Evolutionary conservation across 345 rosid genomes (phyloP).

Genomic region (Pelargonium nanum): DNA sequence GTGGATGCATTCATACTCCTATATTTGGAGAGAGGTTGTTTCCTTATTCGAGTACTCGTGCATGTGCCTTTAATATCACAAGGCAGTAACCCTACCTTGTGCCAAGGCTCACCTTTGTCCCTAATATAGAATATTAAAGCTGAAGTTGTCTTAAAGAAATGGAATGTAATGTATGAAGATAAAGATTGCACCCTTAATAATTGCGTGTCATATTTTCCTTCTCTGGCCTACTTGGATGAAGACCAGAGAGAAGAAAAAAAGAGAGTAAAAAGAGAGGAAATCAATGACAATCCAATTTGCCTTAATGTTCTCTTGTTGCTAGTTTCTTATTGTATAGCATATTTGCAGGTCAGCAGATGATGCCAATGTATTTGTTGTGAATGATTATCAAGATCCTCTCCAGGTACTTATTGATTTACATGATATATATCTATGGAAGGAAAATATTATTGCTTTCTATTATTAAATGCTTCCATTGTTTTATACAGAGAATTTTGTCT

Average conservation of each 20-base stretch:
- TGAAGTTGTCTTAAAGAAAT: too few relatives aligned
- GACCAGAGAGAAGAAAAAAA: too few relatives aligned
- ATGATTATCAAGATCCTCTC: constrained; percentile 77
- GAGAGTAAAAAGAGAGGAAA: not conserved
- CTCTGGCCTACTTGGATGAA: not conserved
- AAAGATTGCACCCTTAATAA: not conserved
- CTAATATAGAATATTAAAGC: not conserved
- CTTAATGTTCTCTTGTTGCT: not conserved
- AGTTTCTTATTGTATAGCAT: constrained; percentile 8
- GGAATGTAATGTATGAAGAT: not conserved
- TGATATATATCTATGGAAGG: not conserved
- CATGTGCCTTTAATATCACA: too few relatives aligned
- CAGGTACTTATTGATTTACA: constrained; percentile 41
- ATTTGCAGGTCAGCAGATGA: constrained; percentile 80
- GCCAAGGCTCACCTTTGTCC: too few relatives aligned
- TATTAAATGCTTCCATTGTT: constrained; percentile 3
- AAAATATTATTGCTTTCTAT: not conserved
- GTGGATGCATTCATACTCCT: too few relatives aligned
- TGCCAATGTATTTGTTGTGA: constrained; percentile 81
- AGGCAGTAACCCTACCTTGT: too few relatives aligned
- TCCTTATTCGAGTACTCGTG: too few relatives aligned
- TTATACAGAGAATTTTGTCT: constrained; percentile 63
- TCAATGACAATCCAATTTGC: not conserved
- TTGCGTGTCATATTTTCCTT: not conserved
- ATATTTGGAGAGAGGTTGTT: too few relatives aligned